Percentiles rank a stretch among this genome's conserved stretches.
These are phyloP conservation scores for Calvatia gigantea DNA, from an alignment of 768 basidiomycete genomes.

Conservation along the genomic window DNA sequence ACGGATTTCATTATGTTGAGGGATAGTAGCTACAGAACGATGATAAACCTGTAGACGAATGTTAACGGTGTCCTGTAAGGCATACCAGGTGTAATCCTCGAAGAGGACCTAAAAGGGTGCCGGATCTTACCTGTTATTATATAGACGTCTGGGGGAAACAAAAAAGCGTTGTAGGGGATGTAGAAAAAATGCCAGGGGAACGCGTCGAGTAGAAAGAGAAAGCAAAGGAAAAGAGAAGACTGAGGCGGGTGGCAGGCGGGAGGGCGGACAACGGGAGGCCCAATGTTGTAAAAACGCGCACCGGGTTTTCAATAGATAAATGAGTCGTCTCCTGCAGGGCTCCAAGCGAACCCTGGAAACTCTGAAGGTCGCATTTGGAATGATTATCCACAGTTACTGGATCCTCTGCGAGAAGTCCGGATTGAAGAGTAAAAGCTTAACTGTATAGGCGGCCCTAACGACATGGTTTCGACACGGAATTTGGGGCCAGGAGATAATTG, in stretches of 20 bases:
- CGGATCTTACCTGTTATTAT: neutral
- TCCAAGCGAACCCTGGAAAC: neutral
- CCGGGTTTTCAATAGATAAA: neutral
- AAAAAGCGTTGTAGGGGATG: neutral
- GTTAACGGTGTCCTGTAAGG: too few species aligned
- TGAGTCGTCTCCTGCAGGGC: conserved; percentile 3
- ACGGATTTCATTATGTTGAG: neutral
- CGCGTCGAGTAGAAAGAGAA: neutral
- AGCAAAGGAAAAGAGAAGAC: neutral
- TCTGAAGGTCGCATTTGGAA: neutral
- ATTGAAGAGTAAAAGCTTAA: neutral
- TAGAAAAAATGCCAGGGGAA: neutral
- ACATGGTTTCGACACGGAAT: too few species aligned
- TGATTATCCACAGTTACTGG: neutral
- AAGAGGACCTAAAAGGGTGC: neutral
- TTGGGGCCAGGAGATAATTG: neutral
- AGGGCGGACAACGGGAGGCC: neutral
- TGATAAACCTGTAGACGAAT: neutral
- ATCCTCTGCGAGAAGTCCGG: neutral
- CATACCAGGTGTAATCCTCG: neutral
- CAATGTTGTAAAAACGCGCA: neutral
- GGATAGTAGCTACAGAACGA: neutral
- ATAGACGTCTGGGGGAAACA: neutral
- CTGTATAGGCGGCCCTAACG: too few species aligned
- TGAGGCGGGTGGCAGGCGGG: neutral